Conservation (phyloP, 192 early-diverging fungal species). For the Podila clonocystis region DNA sequence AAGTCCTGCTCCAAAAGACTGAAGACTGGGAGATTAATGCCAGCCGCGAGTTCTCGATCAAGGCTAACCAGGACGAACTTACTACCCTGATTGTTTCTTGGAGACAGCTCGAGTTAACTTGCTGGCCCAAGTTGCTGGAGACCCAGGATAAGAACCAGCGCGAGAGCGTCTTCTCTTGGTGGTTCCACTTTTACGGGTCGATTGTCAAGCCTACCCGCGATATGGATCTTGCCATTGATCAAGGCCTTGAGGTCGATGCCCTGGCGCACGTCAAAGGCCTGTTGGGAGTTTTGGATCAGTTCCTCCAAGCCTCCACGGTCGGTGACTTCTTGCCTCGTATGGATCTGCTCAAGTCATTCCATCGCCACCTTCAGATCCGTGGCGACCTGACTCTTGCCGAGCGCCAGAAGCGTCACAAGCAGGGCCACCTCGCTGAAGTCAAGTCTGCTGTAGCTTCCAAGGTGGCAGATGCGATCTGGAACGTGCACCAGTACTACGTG, state of each 20-base stretch:
- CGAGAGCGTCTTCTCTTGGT: constrained; percentile 76
- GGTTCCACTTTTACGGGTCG: constrained; percentile 88
- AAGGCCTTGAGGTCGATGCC: constrained; percentile 37
- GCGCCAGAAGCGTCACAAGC: constrained; percentile 40
- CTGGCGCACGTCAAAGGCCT: constrained; percentile 56
- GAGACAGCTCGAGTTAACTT: constrained; percentile 90
- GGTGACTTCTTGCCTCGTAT: constrained; percentile 86
- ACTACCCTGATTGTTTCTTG: constrained; percentile 83
- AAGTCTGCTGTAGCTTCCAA: constrained; percentile 34
- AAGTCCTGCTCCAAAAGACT: constrained; percentile 86
- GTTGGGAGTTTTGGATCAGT: constrained; percentile 81
- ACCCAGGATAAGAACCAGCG: constrained; percentile 80
- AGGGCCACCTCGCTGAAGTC: constrained; percentile 31
- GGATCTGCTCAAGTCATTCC: constrained; percentile 72
- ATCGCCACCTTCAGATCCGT: constrained; percentile 59
- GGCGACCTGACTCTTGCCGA: constrained; percentile 36
- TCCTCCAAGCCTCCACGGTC: constrained; percentile 77
- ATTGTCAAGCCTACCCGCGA: constrained; percentile 57
- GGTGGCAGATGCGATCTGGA: constrained; percentile 67
- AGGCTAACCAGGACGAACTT: constrained; percentile 72
- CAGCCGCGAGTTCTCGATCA: constrained; percentile 80
- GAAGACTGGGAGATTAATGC: constrained; percentile 97
- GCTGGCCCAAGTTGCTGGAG: constrained; percentile 89
- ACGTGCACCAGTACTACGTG: constrained; percentile 83
- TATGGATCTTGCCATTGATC: constrained; percentile 46